Evolutionary conservation across 148 eudicot species (phyloP).

Genomic region (Rhododendron kiyosumense): DNA sequence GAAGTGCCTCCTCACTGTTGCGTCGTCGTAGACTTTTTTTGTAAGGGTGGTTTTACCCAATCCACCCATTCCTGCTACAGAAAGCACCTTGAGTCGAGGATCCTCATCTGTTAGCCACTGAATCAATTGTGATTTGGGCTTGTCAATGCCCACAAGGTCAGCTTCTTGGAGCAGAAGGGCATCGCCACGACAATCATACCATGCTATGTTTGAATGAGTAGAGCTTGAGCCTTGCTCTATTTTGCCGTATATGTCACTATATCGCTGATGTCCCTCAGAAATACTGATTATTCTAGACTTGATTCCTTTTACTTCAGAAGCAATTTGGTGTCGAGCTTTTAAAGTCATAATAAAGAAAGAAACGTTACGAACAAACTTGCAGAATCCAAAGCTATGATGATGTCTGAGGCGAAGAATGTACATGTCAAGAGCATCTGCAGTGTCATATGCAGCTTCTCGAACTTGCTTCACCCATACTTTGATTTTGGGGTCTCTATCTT

Average conservation of each 20-base stretch:
- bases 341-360: background rate
- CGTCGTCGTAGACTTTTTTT: background rate
- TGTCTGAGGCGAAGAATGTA: background rate
- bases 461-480: conserved; percentile 7
- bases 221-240: background rate
- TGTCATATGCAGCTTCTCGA: conserved; percentile 2
- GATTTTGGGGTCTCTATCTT: background rate
- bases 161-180: conserved; percentile 18
- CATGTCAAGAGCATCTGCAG: background rate
- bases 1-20: background rate
- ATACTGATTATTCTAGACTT: background rate
- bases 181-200: conserved; percentile 16
- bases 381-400: background rate
- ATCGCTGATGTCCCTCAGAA: conserved; percentile 2
- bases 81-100: conserved; percentile 8
- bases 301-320: background rate
- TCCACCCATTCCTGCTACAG: background rate
- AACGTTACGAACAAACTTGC: no score
- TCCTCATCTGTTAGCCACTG: background rate
- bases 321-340: background rate
- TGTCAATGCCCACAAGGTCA: background rate
- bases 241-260: background rate
- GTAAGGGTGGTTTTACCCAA: background rate
- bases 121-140: background rate
- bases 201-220: background rate